phyloP scores from a whole-genome alignment of 768 basidiomycete species.

The Phylloporus sp. region DNA sequence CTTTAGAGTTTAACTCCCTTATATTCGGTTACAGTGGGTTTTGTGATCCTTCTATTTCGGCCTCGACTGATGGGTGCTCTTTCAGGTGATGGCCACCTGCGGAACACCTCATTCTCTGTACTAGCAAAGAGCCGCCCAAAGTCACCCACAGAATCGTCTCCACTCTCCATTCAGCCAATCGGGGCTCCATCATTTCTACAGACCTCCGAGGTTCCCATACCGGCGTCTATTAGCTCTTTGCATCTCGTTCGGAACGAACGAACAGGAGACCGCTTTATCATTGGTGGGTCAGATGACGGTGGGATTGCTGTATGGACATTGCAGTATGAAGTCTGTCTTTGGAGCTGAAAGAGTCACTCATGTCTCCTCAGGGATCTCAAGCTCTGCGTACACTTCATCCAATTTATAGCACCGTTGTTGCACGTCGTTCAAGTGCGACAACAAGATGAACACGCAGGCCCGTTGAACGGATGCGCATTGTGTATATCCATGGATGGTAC shows the following conservation, averaged over 20 bases:
- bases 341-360: conserved; percentile 1
- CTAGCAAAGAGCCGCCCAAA: conserved; percentile 18
- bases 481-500: conserved; percentile 79
- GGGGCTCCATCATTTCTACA: conserved; percentile 26
- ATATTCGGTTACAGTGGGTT: conserved; percentile 62
- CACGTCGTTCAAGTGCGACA: conserved; percentile 52
- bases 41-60: not conserved
- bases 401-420: conserved; percentile 65
- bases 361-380: conserved; percentile 49
- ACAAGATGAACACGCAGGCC: conserved; percentile 46
- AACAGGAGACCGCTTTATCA: conserved; percentile 57
- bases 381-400: conserved; percentile 65
- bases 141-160: not conserved
- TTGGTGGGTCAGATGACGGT: conserved; percentile 79
- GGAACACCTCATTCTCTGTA: conserved; percentile 42
- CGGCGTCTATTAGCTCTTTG: conserved; percentile 43
- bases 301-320: conserved; percentile 70
- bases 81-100: conserved; percentile 52
- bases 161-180: conserved; percentile 2
- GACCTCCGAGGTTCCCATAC: conserved; percentile 44
- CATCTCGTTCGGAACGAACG: conserved; percentile 54
- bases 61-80: not conserved
- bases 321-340: conserved; percentile 41
- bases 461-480: conserved; percentile 63
- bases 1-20: conserved; percentile 55